phyloP scores from a whole-genome alignment of 2,329 filamentous ascomycete genomes.

The Mariannaea elegans region DNA sequence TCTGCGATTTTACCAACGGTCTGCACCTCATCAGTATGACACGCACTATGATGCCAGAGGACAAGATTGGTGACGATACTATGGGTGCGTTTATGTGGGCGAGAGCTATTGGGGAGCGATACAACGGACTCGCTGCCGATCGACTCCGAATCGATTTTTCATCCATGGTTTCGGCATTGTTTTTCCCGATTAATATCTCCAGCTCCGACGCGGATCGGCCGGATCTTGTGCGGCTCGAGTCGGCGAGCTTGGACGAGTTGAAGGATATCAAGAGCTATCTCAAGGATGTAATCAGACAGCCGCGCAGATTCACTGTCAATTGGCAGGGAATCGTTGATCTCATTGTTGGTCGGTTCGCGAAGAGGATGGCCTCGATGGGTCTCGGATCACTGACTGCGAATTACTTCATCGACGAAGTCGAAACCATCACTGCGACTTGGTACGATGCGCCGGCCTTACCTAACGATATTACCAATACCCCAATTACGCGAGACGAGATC shows the following conservation, averaged over 20 bases:
- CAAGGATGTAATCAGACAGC: conserved; percentile 49
- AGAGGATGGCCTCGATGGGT: conserved; percentile 58
- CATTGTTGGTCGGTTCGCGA: conserved; percentile 69
- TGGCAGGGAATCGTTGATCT: conserved; percentile 76
- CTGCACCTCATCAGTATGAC: conserved; percentile 48
- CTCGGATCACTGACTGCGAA: conserved; percentile 36
- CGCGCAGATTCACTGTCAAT: conserved; percentile 51
- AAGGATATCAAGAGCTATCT: conserved; percentile 54
- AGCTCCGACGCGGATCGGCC: conserved; percentile 48
- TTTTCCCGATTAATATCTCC: conserved; percentile 60
- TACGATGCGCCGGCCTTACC: conserved; percentile 49
- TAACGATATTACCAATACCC: conserved; percentile 27
- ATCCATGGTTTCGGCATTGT: conserved; percentile 60
- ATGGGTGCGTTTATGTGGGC: conserved; percentile 52
- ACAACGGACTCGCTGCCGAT: conserved; percentile 54
- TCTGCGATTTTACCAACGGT: conserved; percentile 67
- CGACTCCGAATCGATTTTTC: conserved; percentile 58
- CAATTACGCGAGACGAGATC: conserved; percentile 38
- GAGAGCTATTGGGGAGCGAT: conserved; percentile 53
- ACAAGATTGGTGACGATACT: conserved; percentile 24
- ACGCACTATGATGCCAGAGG: conserved; percentile 33
- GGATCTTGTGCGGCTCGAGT: conserved; percentile 46
- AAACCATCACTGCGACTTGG: conserved; percentile 51
- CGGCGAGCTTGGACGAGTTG: conserved; percentile 43
- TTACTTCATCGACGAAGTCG: conserved; percentile 48